Base-by-base conservation (phyloP, 208 protist species). In the Trypanosoma platydactyli region DNA sequence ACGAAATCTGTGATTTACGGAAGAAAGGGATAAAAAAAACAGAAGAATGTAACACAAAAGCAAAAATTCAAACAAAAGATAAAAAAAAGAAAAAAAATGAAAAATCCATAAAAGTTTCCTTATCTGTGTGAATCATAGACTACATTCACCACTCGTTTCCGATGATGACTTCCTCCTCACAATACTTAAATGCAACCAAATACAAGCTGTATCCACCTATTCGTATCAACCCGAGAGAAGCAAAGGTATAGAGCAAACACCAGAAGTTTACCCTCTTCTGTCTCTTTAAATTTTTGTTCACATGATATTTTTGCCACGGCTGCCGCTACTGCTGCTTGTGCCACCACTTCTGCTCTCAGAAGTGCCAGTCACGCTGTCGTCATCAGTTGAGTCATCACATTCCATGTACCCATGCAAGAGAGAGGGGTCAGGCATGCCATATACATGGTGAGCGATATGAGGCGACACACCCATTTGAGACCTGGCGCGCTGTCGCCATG, bases 361-460 rank as follows among this genome's bases (percentile, higher is more conserved):
- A 20, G 64, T 49, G 33, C 40, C 44, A 18, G 50, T 54, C 20
- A 18, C 41, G 16, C 60, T 52, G 11, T 65, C 59, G 24, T 67
- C 53, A 24, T 66, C 68, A 62, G 52, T 65, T 16, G 50, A 60
- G 0, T 60, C 51, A 18, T 35, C 46, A 41, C 41, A 44, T 30
- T 61, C 48, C 33, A 50, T 24, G 27, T 58, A 25, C 58, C 58
- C 45, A 29, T 56, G 40, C 58, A 42, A 73, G 1, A 48, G 6
- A 50, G 18, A 13, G 29, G 5, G n/a, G 11, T 73, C 30, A 48
- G 50, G 40, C 3, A 38, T 18, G 5, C 30, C 46, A 45, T 55
- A 58, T 1, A 66, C 4, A 33, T 59, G 42, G 41, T 56, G 41
- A 7, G 41, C 57, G n/a, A 72, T 45, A 1, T 56, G 44, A 40